These are phyloP conservation scores for Baorangia bicolor DNA, from an alignment of 768 basidiomycete genomes.

Conservation along the genomic window DNA sequence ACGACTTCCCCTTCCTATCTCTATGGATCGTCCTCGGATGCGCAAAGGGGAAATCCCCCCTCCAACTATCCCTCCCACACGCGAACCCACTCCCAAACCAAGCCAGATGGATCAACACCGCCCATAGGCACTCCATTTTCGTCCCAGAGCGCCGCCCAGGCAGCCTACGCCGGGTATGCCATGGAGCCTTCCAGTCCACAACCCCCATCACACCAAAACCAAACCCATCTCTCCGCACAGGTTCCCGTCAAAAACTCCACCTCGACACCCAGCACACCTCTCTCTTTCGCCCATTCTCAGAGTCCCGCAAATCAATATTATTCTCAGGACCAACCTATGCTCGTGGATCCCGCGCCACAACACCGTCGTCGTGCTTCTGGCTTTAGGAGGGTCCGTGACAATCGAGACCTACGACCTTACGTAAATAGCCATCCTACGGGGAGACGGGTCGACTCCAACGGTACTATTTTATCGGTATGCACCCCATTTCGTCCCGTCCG, in stretches of 20 bases:
- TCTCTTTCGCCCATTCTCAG: slow-evolving; percentile 61
- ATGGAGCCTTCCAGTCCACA: slow-evolving; percentile 70
- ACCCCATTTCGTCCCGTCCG: background rate
- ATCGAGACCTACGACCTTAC: slow-evolving; percentile 75
- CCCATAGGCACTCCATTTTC: slow-evolving; percentile 52
- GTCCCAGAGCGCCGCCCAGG: slow-evolving; percentile 45
- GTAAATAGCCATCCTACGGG: slow-evolving; percentile 60
- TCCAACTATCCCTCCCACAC: slow-evolving; percentile 53
- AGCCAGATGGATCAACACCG: slow-evolving; percentile 51
- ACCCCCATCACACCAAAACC: slow-evolving; percentile 47
- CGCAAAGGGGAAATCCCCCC: slow-evolving; percentile 41
- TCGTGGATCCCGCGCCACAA: slow-evolving; percentile 55
- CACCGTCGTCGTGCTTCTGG: slow-evolving; percentile 71
- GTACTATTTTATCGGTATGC: slow-evolving; percentile 80
- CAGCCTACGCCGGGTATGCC: slow-evolving; percentile 49
- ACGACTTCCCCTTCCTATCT: slow-evolving; percentile 47
- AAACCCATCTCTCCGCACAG: slow-evolving; percentile 51
- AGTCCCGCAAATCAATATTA: slow-evolving; percentile 55
- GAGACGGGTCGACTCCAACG: slow-evolving; percentile 75
- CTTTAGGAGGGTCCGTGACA: slow-evolving; percentile 75
- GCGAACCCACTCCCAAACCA: slow-evolving; percentile 57
- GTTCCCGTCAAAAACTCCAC: slow-evolving; percentile 50
- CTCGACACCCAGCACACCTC: slow-evolving; percentile 71
- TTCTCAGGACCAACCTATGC: slow-evolving; percentile 67
- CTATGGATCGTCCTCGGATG: slow-evolving; percentile 37